Evolutionary conservation across 805 yeast species (phyloP), one percentile per base, ranked within the genome.

Genomic region (Sugiyamaella floridensis): DNA sequence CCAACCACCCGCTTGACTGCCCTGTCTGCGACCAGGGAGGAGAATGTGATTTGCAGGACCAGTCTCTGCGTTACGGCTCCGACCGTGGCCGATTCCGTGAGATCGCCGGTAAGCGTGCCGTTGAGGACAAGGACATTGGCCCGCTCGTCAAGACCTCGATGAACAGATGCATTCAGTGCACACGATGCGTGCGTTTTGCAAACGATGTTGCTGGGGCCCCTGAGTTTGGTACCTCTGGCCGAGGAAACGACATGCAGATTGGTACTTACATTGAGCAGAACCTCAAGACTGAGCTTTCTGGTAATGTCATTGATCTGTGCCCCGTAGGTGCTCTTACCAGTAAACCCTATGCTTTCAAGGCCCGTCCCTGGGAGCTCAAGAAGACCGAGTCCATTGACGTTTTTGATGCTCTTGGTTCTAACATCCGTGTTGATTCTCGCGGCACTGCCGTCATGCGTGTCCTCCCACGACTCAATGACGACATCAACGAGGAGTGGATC

Each of bases 21-120:
- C 96, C 95, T 20, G 85, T 87, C 52, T 87, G 96, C 71, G 96
- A 87, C 72, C 96, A 87, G 72, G 96, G 95, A 71, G 96, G 96
- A 59, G 96, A 87, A 70, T 87, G 96, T 75, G 96, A 87, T 68
- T 77, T 87, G 62, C 96, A 88, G 73, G 96, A 88, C 67, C 96
- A 87, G 74, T 76, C 88, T 16, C 73, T 83, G 66, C 79, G 93
- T 67, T 85, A 85, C 66, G 96, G 96, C 55, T 72, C 85, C 50
- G 96, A 87, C 71, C 79, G 95, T 58, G 95, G 96, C 60, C 80
- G 96, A 68, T 88, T 85, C 73, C 71, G 76, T 56, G 96, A 87
- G 70, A 79, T 86, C 51, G 75, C 79, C 52, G 96, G 96, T 64
- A 87, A 87, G 73, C 79, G 96, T 64, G 95, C 96, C 32, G 89